Evolutionary conservation across 306 rosid species (phyloP), one percentile per base, ranked within the genome.

Genomic region (Trifolium repens): DNA sequence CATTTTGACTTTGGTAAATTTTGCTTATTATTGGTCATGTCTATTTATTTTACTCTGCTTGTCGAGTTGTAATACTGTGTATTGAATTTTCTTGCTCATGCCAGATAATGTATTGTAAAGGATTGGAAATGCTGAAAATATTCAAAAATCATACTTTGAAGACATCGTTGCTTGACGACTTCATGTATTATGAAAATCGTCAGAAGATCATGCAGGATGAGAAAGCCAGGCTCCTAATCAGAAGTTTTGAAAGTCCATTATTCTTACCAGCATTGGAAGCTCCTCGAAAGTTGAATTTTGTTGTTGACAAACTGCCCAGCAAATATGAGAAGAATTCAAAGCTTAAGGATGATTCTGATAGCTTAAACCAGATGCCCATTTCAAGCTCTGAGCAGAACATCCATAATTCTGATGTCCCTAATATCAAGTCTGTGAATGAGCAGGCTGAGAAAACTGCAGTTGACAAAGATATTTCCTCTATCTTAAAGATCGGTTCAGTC

Each of bases 91-190:
- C 70, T 83, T 75, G 37, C 43, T 74, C 17, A 13, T 83, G 40
- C 84, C 97, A 94, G 97, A 79, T 94, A 76, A 84, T 82, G 76
- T 86, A 63, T 77, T 84, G 70, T 80, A 91, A 89, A 75, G 98
- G 97, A 67, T 78, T 85, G 82, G 98, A 91, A 81, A 90, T 94
- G 93, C 79, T 94, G 79, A 94, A 86, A 72, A 82, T 90, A 46
- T 91, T 94, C 87, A 94, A 90, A 85, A 88, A 76, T 47, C 89
- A 90, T 59, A 19, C 82, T n/a, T 16, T 86, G 85, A 94, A 87
- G 94, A 90, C 94, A 37, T 94, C 97, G 70, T 83, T 94, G 81
- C 94, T 91, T 17, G 98, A 94, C 52, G 98, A 94, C 76, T 90
- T 94, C 16, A 78, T 89, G 67, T 94, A 94, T 76, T 89, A 94